A percentile compares a stretch with the other conserved stretches of the same genome.
phyloP scores from a whole-genome alignment of 2,329 filamentous ascomycete genomes.

The Septoria petroselini region DNA sequence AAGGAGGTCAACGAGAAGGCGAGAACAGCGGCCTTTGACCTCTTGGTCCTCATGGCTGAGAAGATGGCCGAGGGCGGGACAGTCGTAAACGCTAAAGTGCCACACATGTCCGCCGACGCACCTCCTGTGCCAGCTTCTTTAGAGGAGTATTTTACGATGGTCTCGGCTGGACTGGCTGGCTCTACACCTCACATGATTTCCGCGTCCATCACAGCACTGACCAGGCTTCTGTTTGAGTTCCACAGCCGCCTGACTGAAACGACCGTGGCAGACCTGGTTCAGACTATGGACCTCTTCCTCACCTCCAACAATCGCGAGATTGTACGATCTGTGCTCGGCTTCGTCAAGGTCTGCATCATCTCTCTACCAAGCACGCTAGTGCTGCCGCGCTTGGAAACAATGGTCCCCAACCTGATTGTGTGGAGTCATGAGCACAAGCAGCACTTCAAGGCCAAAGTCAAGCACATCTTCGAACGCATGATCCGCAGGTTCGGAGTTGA shows the following conservation, averaged over 20 bases:
- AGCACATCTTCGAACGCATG: constrained; percentile 94
- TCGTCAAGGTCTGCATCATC: constrained; percentile 93
- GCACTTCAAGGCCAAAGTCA: constrained; percentile 94
- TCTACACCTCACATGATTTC: constrained; percentile 96
- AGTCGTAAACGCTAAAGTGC: constrained; percentile 82
- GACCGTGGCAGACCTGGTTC: constrained; percentile 77
- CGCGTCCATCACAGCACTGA: constrained; percentile 91
- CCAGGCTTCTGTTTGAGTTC: constrained; percentile 91
- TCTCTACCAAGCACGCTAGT: constrained; percentile 77
- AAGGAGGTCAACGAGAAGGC: constrained; percentile 98
- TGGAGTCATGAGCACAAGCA: constrained; percentile 99
- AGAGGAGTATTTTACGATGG: constrained; percentile 98
- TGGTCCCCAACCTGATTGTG: constrained; percentile 86
- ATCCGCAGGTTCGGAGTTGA: constrained; percentile 86
- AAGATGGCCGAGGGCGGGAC: constrained; percentile 71
- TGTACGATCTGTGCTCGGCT: constrained; percentile 88
- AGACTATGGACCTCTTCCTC: constrained; percentile 93
- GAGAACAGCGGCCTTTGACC: constrained; percentile 80
- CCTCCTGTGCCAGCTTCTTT: constrained; percentile 74
- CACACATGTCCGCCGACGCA: constrained; percentile 77
- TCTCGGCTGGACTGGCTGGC: constrained; percentile 89
- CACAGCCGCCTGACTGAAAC: constrained; percentile 64
- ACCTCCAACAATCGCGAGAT: constrained; percentile 97
- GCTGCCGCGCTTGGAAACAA: constrained; percentile 67
- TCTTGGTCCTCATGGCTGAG: constrained; percentile 83